Base-by-base conservation (phyloP, 2,329 filamentous ascomycete species). In the Aspergillus sojae region DNA sequence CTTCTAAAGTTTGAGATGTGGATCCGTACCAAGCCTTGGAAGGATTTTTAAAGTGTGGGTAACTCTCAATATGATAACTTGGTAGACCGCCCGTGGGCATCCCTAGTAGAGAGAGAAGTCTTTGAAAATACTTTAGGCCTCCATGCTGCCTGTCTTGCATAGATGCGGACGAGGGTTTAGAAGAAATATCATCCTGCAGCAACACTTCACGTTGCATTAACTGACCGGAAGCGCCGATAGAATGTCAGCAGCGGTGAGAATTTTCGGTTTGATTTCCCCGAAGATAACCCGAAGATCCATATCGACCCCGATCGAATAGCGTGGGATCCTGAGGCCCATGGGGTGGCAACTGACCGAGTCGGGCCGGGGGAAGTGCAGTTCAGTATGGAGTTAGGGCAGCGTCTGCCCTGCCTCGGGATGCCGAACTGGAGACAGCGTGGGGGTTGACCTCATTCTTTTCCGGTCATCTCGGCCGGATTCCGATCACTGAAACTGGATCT, bases 381-480 rank as follows among this genome's bases (percentile, higher is more conserved):
- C 16, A 32, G 5, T 21, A 39, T 55, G 32, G 52, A 55, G 12
- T 55, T 26, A 39, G 52, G 32, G 52, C 30, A 26, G n/a, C 26
- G n/a, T 26, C 5, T 55, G 52, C n/a, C 50, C 52, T 50, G 43
- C n/a, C 23, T 61, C 59, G 59, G 59, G 53, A 61, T 61, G 59
- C 59, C 59, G 59, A 61, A 57, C 43, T 46, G 52, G 52, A 26
- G 32, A 36, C 53, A 53, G 59, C 59, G 59, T 61, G 58, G 59
- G 59, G 59, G 59, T 55, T 39, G 30, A 52, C 19, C 11, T 50
- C 43, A 61, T 55, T 21, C 14, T 19, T 7, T n/a, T 19, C 34
- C 54, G 30, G 34, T 57, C 28, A 26, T 55, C 43, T 61, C 59
- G 59, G 59, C 41, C 43, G 59, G 55, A 54, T 61, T 61, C 58